Base-by-base conservation (phyloP, 352 stramenopile species). In the Globisporangium takayamanum region DNA sequence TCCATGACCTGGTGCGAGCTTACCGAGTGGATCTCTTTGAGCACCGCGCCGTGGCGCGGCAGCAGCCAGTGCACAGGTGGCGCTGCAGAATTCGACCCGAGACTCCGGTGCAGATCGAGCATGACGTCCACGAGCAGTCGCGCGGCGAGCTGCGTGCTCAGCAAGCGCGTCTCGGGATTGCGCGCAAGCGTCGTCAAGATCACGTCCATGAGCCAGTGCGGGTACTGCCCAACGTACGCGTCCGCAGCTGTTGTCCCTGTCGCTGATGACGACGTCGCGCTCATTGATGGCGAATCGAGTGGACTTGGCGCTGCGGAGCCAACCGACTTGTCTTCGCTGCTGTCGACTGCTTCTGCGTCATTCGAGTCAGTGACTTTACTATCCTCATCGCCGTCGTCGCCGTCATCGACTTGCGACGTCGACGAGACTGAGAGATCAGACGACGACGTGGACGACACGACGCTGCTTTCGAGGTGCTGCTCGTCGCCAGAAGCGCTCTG, bases 1-100 rank as follows among this genome's bases (percentile, higher is more conserved):
- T 88, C 77, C 82, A 92, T 92, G 14, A 92, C 82, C 26, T 84
- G 57, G 46, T 89, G 76, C 12, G 82, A 78, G 55, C 74, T 83
- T 25, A 73, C 76, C 26, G 79, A 92, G 63, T 89, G 78, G 37
- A 89, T 72, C 8, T 82, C 68, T 33, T 80, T 69, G 0, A 92
- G 66, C 14, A 54, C 54, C 11, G 70, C 53, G 18, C 61, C 56
- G 28, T 85, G 73, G 3, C 61, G 37, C 67, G 58, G 44, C 48
- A 70, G 33, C 68, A 66, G 64, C 20, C 55, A 63, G 50, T 50
- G 63, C 57, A 20, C 55, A 44, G 20, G 33, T 56, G 47, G 51
- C 36, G 28, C 39, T 16, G 50, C n/a, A 4, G 39, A 36, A 12
- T 41, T 41, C 8, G 36, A 22, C 25, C 51, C 53, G 28, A 42